Evolutionary conservation across 2,329 filamentous ascomycete genomes (phyloP), one percentile per base, ranked within the genome.

Genomic region (Escovopsis weberi): DNA sequence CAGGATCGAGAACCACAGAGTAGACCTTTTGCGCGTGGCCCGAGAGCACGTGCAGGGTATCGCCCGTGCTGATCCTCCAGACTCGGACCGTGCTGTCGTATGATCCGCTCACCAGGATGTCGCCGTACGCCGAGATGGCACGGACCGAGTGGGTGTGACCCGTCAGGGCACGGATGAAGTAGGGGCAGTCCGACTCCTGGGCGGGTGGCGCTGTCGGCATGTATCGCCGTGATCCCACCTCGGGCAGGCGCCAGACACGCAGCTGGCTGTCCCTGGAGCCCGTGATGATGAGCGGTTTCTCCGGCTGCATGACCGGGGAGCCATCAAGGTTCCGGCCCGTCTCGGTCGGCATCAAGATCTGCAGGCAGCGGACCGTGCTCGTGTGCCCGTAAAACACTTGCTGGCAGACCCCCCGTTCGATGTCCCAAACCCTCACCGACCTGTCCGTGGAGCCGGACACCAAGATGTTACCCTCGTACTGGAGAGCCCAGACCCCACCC

Each of bases 391-490:
- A 88, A 59, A 98, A 98, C 1, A 94, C 82, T 58, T 98, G 91
- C 10, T 88, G 89, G 60, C 89, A 95, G 38, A 84, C 75, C 1
- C 88, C 91, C 53, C 82, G 82, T 56, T 94, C 86, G 49, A 98
- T 95, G 58, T 98, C 89, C 91, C 91, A 98, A 0, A 98, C 89
- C n/a, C 91, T 80, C n/a, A 98, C 91, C 10, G 91, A 94, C 38
- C 91, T 75, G 62, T 98, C 91, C 0, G 91, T 98, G 6, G 88
- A 95, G 2, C 91, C 91, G 12, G 91, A 98, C 2, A 98, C 91
- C 18, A 98, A 67, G 12, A 85, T 86, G 57, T 96, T 95, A 40
- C 88, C 89, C 57, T 95, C 82, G 57, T 96, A 98, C 59, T 96
- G 88, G 42, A 98, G 66, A 28, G 91, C 91, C 91, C 91, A 98